Evolutionary conservation across 2,329 filamentous ascomycete species (phyloP), one percentile per base, ranked within the genome.

Genomic region (Fusarium praegraminearum): DNA sequence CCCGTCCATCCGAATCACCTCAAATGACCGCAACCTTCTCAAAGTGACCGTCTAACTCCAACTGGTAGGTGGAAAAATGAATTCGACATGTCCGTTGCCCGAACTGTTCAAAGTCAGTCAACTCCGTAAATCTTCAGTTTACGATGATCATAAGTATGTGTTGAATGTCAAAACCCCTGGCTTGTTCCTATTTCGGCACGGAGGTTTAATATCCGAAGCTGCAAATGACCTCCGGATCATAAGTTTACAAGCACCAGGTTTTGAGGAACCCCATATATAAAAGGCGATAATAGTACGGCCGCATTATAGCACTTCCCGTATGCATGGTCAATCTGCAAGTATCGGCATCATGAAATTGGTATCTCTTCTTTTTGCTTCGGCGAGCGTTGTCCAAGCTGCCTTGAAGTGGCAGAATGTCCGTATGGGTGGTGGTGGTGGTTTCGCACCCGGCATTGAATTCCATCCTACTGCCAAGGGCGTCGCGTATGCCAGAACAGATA

Each of bases 371-470:
- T 35, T 56, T 24, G 53, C 60, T 20, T 71, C 67, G 13, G 64
- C 53, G 20, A 41, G 22, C 5, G 36, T 41, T 5, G 64, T 46
- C 1, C 41, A 55, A 41, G 67, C 68, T 4, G 68, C 67, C 2
- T 22, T 70, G 3, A 64, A 62, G 1, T 71, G 69, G 69, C 44
- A 71, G 13, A 71, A 71, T 50, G 69, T 72, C 10, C 69, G 55
- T 1, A 61, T 71, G 5, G 69, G 69, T 3, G 69, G 69, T 0
- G 69, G 69, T 5, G 69, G 69, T 7, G 69, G 69, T 4, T 71
- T 71, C 1, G 55, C 56, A 0, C n/a, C 65, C 3, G 69, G 69
- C 4, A 71, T 71, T 2, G 69, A 69, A n/a, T 72, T 71, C 5
- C 69, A 71, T 30, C 69, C 69, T 4, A 71, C 59, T 13, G 20